Base-by-base conservation (phyloP, 176 grass and related monocot species). In the Carex kokanica region DNA sequence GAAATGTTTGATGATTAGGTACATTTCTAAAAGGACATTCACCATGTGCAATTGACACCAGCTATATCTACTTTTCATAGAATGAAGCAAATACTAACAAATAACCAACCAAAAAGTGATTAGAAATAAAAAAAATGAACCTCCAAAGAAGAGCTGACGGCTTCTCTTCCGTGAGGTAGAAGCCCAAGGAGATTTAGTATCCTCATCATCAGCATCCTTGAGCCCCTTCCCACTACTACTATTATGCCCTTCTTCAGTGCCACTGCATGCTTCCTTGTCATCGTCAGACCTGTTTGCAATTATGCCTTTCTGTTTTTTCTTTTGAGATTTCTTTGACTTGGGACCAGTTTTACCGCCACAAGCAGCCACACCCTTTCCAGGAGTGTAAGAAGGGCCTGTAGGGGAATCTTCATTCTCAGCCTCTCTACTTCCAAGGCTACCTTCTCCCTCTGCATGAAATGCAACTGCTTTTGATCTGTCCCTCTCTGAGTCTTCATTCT, bases 181-280 rank as follows among this genome's bases (percentile, higher is more conserved):
- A 82, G 79, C 86, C 87, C 90, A 88, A 85, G 84, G 74, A 86
- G 82, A 78, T 89, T 94, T 94, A 70, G 64, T 32, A 57, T 90
- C 88, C 21, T 81, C 52, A 86, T 71, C 78, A 60, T 90, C 91
- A 53, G 86, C 89, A 62, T 88, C 84, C 89, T 93, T 98, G 24
- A 77, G 47, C 55, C 81, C 83, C 60, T 93, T 95, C 79, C 60
- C 78, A 59, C 47, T 81, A 43, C 84, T 93, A 49, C 45, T 31
- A 34, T 65, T 89, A 62, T 80, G 75, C 55, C 92, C 91, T 91
- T 98, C 95, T 88, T 98, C 95, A 32, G 95, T 98, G 64, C 92
- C 95, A 86, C 92, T 98, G 83, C 95, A 95, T 82, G 95, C 95
- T 79, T 98, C 95, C 87, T 87, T 95, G 41, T 98, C 95, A 93